Base-by-base conservation (phyloP, 2,329 filamentous ascomycete species). In the Hymenoscyphus scutula region DNA sequence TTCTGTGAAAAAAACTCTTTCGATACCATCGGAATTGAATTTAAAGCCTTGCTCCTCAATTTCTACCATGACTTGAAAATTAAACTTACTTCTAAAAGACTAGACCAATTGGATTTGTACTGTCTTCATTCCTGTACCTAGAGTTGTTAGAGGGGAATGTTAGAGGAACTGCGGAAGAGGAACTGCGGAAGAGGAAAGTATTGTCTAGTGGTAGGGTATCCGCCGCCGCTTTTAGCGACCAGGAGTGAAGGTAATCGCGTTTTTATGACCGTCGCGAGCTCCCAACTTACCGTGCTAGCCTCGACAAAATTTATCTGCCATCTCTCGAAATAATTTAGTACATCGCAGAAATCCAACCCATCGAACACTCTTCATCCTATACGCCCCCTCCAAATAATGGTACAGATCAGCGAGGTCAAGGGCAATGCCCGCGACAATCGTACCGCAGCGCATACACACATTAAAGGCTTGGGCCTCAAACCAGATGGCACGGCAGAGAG, bases 391-490 rank as follows among this genome's bases (percentile, higher is more conserved):
- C 75, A 71, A 76, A 82, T 74, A 70, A 94, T 93, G 90, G 90
- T 94, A 72, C 89, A 92, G 77, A 92, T 95, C 78, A 96, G 90
- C 81, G 92, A 97, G 81, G 91, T 96, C 74, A 96, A 96, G 83
- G 90, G 90, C 81, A 94, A 92, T 80, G 88, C 88, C 81, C 92
- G 95, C 81, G 94, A 97, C 78, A 95, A 96, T 80, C 89, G 95
- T 75, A 99, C 95, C 56, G 94, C 95, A 65, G 90, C 94, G 71
- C 95, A 99, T 79, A 97, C 94, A 59, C 95, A 99, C 79, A 99
- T 99, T 84, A 96, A 92, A 76, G 95, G 95, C 58, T 83, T 99
- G 48, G 95, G 95, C 19, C 80, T 99, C 70, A 90, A 91, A 74
- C 76, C 85, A 57, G 91, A 97, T 87, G 95, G 95, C 67, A 88